These are phyloP conservation scores for Trametes polyzona DNA, from an alignment of 1,284 basidiomycete genomes.

Conservation along the genomic window DNA sequence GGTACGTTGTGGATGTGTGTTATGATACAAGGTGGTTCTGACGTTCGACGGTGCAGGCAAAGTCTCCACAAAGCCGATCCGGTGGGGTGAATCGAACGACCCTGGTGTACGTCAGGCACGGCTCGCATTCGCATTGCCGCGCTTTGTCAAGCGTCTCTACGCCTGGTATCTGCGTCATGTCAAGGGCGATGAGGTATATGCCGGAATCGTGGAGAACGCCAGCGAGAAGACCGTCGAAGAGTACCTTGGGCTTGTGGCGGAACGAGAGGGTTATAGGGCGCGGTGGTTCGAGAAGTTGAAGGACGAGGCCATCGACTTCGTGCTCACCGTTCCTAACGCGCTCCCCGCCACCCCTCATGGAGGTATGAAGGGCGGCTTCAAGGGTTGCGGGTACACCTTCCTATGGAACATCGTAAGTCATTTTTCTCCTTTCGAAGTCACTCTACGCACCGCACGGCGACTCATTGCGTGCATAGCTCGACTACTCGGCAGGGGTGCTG, in stretches of 20 bases:
- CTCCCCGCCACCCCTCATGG: constrained; percentile 59
- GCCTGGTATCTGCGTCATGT: constrained; percentile 44
- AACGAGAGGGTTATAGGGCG: constrained; percentile 58
- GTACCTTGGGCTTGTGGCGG: constrained; percentile 58
- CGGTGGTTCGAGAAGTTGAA: constrained; percentile 36
- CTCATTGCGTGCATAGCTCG: constrained; percentile 48
- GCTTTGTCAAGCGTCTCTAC: constrained; percentile 42
- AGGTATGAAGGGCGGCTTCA: constrained; percentile 35
- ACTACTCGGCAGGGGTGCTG: constrained; percentile 72
- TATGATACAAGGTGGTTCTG: background rate
- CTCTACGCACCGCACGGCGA: background rate
- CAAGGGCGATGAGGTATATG: constrained; percentile 33
- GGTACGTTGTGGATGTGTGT: constrained; percentile 29
- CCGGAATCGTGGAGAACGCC: constrained; percentile 46
- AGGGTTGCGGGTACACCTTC: constrained; percentile 43
- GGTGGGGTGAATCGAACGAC: constrained; percentile 50
- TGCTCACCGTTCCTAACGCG: constrained; percentile 63
- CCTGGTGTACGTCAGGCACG: constrained; percentile 42
- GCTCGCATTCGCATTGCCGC: constrained; percentile 43
- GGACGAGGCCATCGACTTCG: constrained; percentile 51
- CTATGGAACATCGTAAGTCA: constrained; percentile 62
- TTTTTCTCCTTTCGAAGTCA: background rate
- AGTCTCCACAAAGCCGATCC: constrained; percentile 35
- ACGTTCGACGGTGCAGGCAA: constrained; percentile 24
- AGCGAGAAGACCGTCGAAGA: constrained; percentile 55